Conservation (phyloP, 140 eudicot genomes). For the Oenanthe javanica region DNA sequence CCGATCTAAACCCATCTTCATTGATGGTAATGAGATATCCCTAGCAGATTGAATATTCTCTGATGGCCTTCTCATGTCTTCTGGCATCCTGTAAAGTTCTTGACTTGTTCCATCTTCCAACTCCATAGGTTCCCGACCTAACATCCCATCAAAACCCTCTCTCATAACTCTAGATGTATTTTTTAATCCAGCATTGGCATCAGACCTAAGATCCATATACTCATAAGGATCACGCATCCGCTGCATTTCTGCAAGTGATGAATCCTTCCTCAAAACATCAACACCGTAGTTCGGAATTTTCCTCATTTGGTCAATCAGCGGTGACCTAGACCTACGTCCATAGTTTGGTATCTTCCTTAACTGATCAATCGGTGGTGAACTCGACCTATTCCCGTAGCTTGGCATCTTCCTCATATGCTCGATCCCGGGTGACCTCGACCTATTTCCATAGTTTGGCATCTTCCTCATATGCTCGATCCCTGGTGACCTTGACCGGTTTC, state of each 20-base stretch:
- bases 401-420: constrained; percentile 24
- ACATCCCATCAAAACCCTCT: constrained; percentile 25
- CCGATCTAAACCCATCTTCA: constrained; percentile 25
- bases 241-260: constrained; percentile 17
- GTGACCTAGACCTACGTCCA: constrained; percentile 25
- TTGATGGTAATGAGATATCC: constrained; percentile 20
- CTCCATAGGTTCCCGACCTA: constrained; percentile 18
- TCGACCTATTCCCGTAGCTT: constrained; percentile 18
- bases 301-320: neutral
- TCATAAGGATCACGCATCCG: constrained; percentile 26
- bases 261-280: constrained; percentile 24
- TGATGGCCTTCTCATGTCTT: constrained; percentile 25
- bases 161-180: constrained; percentile 19
- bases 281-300: constrained; percentile 16
- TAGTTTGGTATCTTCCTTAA: neutral
- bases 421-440: constrained; percentile 29
- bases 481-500: constrained; percentile 3
- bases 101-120: constrained; percentile 16
- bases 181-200: constrained; percentile 25
- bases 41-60: constrained; percentile 17
- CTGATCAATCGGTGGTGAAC: neutral
- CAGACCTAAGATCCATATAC: constrained; percentile 24
- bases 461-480: neutral
- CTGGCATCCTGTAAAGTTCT: constrained; percentile 22
- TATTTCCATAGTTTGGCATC: neutral